Evolutionary conservation across 495 filamentous ascomycete species (phyloP).

Genomic region (Neurospora sp.): DNA sequence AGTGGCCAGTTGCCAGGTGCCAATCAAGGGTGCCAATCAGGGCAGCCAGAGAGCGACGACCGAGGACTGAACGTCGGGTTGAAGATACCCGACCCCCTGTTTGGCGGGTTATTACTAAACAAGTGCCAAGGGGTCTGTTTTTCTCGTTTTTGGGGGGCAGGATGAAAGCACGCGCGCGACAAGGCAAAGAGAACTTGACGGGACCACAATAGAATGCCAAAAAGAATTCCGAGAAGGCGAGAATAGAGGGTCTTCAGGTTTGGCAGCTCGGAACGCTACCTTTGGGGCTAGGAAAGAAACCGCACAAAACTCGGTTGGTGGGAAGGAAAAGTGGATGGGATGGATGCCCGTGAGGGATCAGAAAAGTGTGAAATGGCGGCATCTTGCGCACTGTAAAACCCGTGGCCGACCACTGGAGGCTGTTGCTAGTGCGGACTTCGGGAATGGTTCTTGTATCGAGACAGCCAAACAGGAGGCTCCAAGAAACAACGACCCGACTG

Average conservation of each 20-base stretch:
- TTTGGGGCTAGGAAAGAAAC: background rate
- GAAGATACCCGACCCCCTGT: background rate
- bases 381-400: background rate
- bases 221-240: background rate
- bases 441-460: background rate
- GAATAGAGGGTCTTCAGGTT: background rate
- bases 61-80: background rate
- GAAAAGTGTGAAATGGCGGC: background rate
- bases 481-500: background rate
- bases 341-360: background rate
- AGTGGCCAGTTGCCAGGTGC: background rate
- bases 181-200: background rate
- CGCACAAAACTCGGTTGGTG: background rate
- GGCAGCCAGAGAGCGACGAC: background rate
- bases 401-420: background rate
- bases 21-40: background rate
- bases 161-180: background rate
- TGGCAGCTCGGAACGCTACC: background rate
- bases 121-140: background rate
- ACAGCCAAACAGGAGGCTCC: background rate
- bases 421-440: background rate
- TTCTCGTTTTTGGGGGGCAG: background rate
- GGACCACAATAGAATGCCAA: background rate
- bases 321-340: background rate
- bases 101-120: background rate